A percentile compares a stretch with the other conserved stretches of the same genome.
phyloP scores from a whole-genome alignment of 306 rosid genomes.

The Sicyos baderoa region DNA sequence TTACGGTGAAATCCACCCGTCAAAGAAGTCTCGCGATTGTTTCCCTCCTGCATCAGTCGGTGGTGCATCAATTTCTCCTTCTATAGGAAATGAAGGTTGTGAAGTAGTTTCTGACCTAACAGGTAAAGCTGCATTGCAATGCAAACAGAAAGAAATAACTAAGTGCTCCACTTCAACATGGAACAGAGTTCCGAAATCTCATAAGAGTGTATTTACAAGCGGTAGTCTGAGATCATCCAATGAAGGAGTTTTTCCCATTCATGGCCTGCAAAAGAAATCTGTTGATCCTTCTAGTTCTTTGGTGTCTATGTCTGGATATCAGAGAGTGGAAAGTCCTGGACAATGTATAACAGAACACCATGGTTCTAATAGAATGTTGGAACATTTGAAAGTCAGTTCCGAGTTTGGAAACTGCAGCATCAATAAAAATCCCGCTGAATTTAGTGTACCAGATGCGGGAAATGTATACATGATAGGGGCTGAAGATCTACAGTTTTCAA shows the following conservation, averaged over 20 bases:
- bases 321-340: slow-evolving; percentile 33
- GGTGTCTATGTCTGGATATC: slow-evolving; percentile 31
- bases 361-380: slow-evolving; percentile 30
- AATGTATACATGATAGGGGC: slow-evolving; percentile 79
- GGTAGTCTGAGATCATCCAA: slow-evolving; percentile 23
- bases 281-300: slow-evolving; percentile 26
- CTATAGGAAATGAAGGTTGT: slow-evolving; percentile 34
- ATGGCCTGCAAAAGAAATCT: slow-evolving; percentile 22
- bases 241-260: slow-evolving; percentile 28
- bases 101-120: slow-evolving; percentile 33
- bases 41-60: slow-evolving; percentile 41
- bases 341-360: slow-evolving; percentile 30
- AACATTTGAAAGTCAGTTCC: slow-evolving; percentile 33
- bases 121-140: slow-evolving; percentile 39
- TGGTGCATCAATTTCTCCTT: slow-evolving; percentile 50
- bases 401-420: slow-evolving; percentile 39
- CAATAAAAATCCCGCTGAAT: slow-evolving; percentile 90
- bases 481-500: slow-evolving; percentile 61
- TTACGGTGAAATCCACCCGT: slow-evolving; percentile 36
- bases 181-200: slow-evolving; percentile 34
- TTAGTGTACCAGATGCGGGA: slow-evolving; percentile 50
- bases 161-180: slow-evolving; percentile 41
- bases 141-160: slow-evolving; percentile 48
- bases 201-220: slow-evolving; percentile 21
- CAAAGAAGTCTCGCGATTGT: slow-evolving; percentile 48